These are phyloP conservation scores for Pyrrhoderma noxium DNA, from an alignment of 1,284 basidiomycete species.

Conservation along the genomic window DNA sequence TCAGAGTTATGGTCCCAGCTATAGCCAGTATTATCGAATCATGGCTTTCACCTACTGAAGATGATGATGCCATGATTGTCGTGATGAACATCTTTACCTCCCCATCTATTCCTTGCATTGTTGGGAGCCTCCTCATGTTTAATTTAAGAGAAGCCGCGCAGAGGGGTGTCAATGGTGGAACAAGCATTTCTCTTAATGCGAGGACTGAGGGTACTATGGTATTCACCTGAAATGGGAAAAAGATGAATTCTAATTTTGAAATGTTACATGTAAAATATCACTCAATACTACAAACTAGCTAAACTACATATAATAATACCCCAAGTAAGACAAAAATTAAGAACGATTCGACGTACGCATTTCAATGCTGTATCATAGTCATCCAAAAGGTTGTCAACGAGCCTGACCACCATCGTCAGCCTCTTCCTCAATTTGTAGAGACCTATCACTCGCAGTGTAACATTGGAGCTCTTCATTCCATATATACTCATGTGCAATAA, in stretches of 20 bases:
- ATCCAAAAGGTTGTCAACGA: no score
- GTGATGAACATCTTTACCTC: background rate
- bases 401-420: background rate
- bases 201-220: no score
- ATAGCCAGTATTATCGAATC: no score
- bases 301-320: no score
- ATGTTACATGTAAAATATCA: no score
- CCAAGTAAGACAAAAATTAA: no score
- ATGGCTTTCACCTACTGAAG: background rate
- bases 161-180: constrained; percentile 3
- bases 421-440: constrained; percentile 1
- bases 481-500: constrained; percentile 56
- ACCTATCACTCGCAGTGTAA: constrained; percentile 29
- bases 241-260: no score
- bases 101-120: background rate
- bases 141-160: background rate
- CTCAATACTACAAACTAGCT: no score
- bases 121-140: background rate
- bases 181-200: background rate
- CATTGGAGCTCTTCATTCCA: constrained; percentile 56
- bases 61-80: background rate
- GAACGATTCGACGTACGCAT: no score
- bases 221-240: no score
- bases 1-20: no score
- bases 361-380: no score